Conservation (phyloP, 106 monocot species). For the Platanthera zijinensis region DNA sequence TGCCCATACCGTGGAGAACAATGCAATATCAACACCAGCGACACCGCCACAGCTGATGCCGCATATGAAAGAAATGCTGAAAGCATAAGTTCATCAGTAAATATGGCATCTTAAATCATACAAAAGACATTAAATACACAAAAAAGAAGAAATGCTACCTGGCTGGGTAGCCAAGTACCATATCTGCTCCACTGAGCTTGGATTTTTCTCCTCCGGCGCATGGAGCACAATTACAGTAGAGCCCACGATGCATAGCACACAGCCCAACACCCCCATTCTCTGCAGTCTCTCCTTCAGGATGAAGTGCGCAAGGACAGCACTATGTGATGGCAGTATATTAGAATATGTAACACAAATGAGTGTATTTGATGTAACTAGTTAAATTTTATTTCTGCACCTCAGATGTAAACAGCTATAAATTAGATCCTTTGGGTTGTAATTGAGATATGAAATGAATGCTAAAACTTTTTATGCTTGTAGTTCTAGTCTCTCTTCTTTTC, state of each 20-base stretch:
- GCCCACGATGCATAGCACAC: conserved; percentile 75
- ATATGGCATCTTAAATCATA: not conserved
- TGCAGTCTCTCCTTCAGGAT: conserved; percentile 59
- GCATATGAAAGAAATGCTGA: conserved; percentile 80
- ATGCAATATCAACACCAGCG: conserved; percentile 70
- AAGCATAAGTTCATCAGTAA: conserved; percentile 1
- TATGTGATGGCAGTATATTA: not conserved
- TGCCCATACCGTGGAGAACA: conserved; percentile 72
- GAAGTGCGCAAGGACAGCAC: conserved; percentile 67
- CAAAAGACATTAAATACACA: not conserved
- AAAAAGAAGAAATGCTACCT: conserved; percentile 22
- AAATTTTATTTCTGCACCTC: too few relatives aligned
- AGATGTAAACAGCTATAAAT: too few relatives aligned
- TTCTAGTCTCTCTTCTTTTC: too few relatives aligned
- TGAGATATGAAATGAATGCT: too few relatives aligned
- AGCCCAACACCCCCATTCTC: conserved; percentile 82
- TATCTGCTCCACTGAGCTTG: conserved; percentile 72
- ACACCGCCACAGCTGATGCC: conserved; percentile 49
- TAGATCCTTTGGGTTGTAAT: too few relatives aligned
- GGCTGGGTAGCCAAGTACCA: conserved; percentile 88
- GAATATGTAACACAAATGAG: too few relatives aligned
- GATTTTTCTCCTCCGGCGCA: conserved; percentile 68
- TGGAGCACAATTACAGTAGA: conserved; percentile 84
- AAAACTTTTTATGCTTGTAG: too few relatives aligned
- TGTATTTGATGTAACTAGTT: too few relatives aligned